Conservation (phyloP, 176 grass and related monocot species). For the Hordeum vulgare region MorexV3_pseudomolecules_assembly NC_058522.1:511178417-511178916, state of each 20-base stretch:
- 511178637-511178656: slow-evolving; percentile 58
- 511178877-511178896: slow-evolving; percentile 46
- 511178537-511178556: slow-evolving; percentile 1
- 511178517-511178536: slow-evolving; percentile 28
- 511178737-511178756: neutral
- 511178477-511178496: neutral
- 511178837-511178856: slow-evolving; percentile 40
- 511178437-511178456: neutral
- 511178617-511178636: slow-evolving; percentile 47
- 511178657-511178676: slow-evolving; percentile 10
- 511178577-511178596: slow-evolving; percentile 41
- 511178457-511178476: neutral
- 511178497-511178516: slow-evolving; percentile 24
- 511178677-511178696: neutral
- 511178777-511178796: slow-evolving; percentile 30
- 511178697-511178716: neutral
- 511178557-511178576: slow-evolving; percentile 39
- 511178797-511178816: slow-evolving; percentile 52
- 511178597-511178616: slow-evolving; percentile 48
- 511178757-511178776: neutral
- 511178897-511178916: slow-evolving; percentile 47
- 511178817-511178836: slow-evolving; percentile 37
- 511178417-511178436: slow-evolving; percentile 4
- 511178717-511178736: neutral
- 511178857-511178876: slow-evolving; percentile 42